Evolutionary conservation across 768 basidiomycete species (phyloP).

Genomic region (Dioszegia aurantiaca): DNA sequence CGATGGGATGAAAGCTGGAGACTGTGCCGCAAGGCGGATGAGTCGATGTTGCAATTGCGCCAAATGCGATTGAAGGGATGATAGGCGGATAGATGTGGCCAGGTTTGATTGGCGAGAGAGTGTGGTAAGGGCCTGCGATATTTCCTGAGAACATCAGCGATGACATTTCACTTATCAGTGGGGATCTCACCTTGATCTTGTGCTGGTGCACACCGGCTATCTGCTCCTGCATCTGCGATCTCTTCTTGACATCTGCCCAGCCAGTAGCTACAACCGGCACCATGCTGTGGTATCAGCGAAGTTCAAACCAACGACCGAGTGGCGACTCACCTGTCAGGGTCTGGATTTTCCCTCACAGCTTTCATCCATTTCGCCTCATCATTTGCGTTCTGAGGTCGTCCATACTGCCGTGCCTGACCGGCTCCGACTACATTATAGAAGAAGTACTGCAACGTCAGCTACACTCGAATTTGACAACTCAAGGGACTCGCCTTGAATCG

Average conservation of each 20-base stretch:
- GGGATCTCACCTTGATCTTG: constrained; percentile 43
- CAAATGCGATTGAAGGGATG: constrained; percentile 41
- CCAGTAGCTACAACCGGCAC: constrained; percentile 49
- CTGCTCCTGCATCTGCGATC: constrained; percentile 45
- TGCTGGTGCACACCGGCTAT: constrained; percentile 47
- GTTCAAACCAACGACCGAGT: neutral
- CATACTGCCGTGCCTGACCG: constrained; percentile 44
- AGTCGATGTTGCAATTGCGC: constrained; percentile 42
- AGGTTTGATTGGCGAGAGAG: constrained; percentile 37
- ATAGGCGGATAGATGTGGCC: constrained; percentile 34
- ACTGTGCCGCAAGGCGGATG: constrained; percentile 40
- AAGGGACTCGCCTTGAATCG: constrained; percentile 44
- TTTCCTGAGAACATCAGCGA: constrained; percentile 13
- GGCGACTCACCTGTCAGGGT: constrained; percentile 39
- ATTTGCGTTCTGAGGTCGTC: constrained; percentile 40
- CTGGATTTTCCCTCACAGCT: constrained; percentile 48
- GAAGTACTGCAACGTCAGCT: constrained; percentile 36
- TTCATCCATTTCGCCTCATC: constrained; percentile 50
- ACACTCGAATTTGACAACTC: neutral
- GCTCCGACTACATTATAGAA: constrained; percentile 51
- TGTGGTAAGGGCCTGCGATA: constrained; percentile 11
- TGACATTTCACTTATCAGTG: neutral
- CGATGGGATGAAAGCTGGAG: constrained; percentile 43
- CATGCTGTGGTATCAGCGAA: constrained; percentile 31
- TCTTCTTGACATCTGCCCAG: constrained; percentile 47